These are phyloP conservation scores for Melocanna baccifera DNA, from an alignment of 176 grass and related monocot genomes.

Conservation along the genomic window DNA sequence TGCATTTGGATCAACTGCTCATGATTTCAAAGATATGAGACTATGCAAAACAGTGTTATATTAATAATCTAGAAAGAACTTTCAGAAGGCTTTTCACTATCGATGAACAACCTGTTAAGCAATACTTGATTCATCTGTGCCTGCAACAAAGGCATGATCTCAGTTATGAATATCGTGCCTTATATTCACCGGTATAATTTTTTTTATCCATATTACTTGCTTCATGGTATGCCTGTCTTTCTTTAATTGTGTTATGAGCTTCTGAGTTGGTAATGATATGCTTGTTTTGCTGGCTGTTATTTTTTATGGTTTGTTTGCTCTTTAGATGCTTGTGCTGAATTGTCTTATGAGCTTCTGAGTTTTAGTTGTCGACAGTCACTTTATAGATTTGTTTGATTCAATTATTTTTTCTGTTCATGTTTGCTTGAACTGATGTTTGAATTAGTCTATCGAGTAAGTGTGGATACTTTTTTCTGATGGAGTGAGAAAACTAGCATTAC, in stretches of 20 bases:
- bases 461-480: background rate
- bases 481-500: background rate
- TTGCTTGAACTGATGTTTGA: background rate
- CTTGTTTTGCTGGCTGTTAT: background rate
- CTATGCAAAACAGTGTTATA: slow-evolving; percentile 50
- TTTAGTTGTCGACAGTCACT: background rate
- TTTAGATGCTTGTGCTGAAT: background rate
- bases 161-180: background rate
- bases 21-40: slow-evolving; percentile 57
- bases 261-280: background rate
- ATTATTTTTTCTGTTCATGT: background rate
- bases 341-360: no score
- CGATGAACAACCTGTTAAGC: slow-evolving; percentile 39
- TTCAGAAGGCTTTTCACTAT: slow-evolving; percentile 30
- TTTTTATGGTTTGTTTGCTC: background rate
- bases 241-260: background rate
- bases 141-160: slow-evolving; percentile 23
- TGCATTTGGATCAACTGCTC: slow-evolving; percentile 47
- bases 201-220: slow-evolving; percentile 4
- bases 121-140: slow-evolving; percentile 33
- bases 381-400: background rate
- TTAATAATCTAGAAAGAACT: slow-evolving; percentile 64
- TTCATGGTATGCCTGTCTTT: slow-evolving; percentile 2
- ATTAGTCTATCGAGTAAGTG: background rate
- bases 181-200: background rate